phyloP scores from a whole-genome alignment of 2,329 filamentous ascomycete genomes.

The Orbilia brochopaga region DNA sequence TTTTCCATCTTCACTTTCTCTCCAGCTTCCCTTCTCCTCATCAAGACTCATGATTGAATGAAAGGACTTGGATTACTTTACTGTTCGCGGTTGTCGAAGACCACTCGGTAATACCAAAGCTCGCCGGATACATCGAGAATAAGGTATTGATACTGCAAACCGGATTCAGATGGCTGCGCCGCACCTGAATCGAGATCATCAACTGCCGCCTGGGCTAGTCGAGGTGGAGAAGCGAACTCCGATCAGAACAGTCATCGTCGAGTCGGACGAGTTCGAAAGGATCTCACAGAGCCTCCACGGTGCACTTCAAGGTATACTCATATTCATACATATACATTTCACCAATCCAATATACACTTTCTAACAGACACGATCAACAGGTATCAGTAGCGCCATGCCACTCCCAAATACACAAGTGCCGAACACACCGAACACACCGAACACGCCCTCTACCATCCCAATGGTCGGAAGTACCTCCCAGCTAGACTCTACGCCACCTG shows the following conservation, averaged over 20 bases:
- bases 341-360: neutral
- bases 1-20: slow-evolving; percentile 8
- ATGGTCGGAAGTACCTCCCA: slow-evolving; percentile 10
- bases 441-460: slow-evolving; percentile 29
- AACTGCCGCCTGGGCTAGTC: neutral
- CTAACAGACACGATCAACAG: neutral
- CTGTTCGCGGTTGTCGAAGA: slow-evolving; percentile 17
- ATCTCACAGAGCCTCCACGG: slow-evolving; percentile 16
- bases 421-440: too few relatives aligned
- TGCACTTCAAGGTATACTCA: neutral
- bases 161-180: slow-evolving; percentile 12
- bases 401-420: neutral
- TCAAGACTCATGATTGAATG: neutral
- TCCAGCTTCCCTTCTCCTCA: slow-evolving; percentile 1
- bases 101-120: slow-evolving; percentile 14
- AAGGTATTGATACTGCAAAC: slow-evolving; percentile 6
- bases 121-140: slow-evolving; percentile 1
- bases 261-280: slow-evolving; percentile 35
- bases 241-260: slow-evolving; percentile 32
- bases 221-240: slow-evolving; percentile 18
- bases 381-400: neutral
- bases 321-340: neutral
- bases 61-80: neutral
- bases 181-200: slow-evolving; percentile 8
- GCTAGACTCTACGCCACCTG: neutral